Conservation (phyloP, 208 protist genomes). For the Naegleria lovaniensis region DNA sequence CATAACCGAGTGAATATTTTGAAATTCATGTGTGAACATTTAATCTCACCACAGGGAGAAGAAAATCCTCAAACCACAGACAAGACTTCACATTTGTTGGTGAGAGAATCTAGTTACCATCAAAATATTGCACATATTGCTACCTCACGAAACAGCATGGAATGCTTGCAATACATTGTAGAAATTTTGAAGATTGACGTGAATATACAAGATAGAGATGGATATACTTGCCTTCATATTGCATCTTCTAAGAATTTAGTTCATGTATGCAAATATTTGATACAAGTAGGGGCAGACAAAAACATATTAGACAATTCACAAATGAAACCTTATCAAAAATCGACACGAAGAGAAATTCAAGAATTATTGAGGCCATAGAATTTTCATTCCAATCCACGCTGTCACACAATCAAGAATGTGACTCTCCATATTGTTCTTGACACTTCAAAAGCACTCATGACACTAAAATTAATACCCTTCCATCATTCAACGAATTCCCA, state of each 20-base stretch:
- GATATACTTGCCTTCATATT: background rate
- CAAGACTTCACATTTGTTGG: background rate
- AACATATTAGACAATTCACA: background rate
- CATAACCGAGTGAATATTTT: too few relatives aligned
- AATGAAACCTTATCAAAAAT: background rate
- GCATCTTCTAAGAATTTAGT: background rate
- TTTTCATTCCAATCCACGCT: too few relatives aligned
- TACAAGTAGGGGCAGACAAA: background rate
- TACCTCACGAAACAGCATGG: background rate
- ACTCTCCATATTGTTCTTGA: too few relatives aligned
- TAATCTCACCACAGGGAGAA: too few relatives aligned
- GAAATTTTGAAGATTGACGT: background rate
- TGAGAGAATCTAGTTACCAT: background rate
- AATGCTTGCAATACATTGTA: background rate
- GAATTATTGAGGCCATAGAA: too few relatives aligned
- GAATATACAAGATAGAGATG: background rate
- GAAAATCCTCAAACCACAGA: too few relatives aligned
- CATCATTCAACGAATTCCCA: too few relatives aligned
- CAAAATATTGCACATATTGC: background rate
- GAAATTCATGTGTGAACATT: too few relatives aligned
- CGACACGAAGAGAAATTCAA: too few relatives aligned
- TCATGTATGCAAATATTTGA: background rate
- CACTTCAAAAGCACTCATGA: too few relatives aligned
- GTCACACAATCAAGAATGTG: too few relatives aligned
- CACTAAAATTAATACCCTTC: too few relatives aligned